Conservation (phyloP, 331 rosid species). For the Rosa hybrid region DNA sequence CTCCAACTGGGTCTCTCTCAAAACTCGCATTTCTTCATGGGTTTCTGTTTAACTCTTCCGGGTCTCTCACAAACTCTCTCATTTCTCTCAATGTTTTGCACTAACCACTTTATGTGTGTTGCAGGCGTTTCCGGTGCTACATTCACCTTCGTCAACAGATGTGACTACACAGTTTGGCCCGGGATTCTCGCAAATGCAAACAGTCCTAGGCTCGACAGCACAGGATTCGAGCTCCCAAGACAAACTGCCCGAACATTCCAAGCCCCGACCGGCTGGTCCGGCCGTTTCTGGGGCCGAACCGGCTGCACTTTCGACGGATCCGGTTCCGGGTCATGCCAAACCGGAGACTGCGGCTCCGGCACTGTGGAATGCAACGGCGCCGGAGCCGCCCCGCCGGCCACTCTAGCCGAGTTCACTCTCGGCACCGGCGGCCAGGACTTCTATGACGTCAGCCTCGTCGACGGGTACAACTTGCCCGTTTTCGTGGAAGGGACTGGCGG, state of each 20-base stretch:
- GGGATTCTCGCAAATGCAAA: constrained; percentile 89
- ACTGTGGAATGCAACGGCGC: constrained; percentile 80
- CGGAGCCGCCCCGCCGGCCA: constrained; percentile 88
- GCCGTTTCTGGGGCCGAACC: constrained; percentile 92
- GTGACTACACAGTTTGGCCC: constrained; percentile 88
- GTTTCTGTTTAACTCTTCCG: background rate
- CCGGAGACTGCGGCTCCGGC: constrained; percentile 93
- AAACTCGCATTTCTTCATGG: background rate
- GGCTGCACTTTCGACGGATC: constrained; percentile 78
- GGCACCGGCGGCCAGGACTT: constrained; percentile 88
- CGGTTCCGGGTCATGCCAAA: constrained; percentile 65
- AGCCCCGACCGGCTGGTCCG: constrained; percentile 97
- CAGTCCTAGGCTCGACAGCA: constrained; percentile 61
- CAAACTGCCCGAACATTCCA: constrained; percentile 64
- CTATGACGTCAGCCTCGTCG: constrained; percentile 96
- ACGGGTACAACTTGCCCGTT: constrained; percentile 83
- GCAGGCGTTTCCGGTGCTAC: constrained; percentile 57
- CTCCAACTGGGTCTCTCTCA: background rate
- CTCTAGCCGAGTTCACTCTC: constrained; percentile 88
- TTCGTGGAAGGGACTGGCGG: constrained; percentile 80
- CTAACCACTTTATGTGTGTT: background rate
- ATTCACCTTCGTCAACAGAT: constrained; percentile 75
- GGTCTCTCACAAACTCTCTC: background rate
- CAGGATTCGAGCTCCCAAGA: constrained; percentile 84
- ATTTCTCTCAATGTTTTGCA: background rate